phyloP scores from a whole-genome alignment of 208 protist genomes.

The Crithidia bombi region DNA sequence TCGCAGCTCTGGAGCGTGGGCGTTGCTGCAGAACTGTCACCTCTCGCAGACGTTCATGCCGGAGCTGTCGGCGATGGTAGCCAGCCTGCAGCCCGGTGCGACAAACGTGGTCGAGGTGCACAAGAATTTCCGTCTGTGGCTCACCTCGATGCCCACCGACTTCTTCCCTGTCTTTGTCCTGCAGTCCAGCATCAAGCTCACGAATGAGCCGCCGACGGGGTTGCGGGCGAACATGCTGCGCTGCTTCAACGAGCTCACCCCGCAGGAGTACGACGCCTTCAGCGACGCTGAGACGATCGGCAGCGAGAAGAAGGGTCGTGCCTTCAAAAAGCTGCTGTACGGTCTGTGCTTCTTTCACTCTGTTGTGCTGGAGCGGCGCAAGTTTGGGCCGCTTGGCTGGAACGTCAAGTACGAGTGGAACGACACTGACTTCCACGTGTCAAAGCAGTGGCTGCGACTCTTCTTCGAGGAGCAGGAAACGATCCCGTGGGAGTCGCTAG shows the following conservation, averaged over 20 bases:
- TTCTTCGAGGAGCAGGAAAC: slow-evolving; percentile 95
- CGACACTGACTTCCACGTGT: slow-evolving; percentile 96
- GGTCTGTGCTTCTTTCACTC: slow-evolving; percentile 98
- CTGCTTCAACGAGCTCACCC: slow-evolving; percentile 90
- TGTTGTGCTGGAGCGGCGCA: slow-evolving; percentile 93
- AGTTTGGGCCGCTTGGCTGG: slow-evolving; percentile 98
- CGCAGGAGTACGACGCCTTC: slow-evolving; percentile 82
- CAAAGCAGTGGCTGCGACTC: slow-evolving; percentile 94
- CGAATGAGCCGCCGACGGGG: slow-evolving; percentile 97
- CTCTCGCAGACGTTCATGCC: slow-evolving; percentile 97
- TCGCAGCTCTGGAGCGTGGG: slow-evolving; percentile 92
- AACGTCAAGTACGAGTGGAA: slow-evolving; percentile 99
- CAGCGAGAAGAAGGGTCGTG: slow-evolving; percentile 62
- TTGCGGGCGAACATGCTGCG: slow-evolving; percentile 96
- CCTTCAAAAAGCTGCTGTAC: slow-evolving; percentile 96
- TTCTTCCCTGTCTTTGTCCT: slow-evolving; percentile 98
- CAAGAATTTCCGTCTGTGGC: slow-evolving; percentile 96
- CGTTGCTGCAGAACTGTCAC: slow-evolving; percentile 98
- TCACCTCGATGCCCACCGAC: slow-evolving; percentile 98
- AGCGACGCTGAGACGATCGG: slow-evolving; percentile 54
- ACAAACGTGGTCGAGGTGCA: slow-evolving; percentile 55
- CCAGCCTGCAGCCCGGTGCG: slow-evolving; percentile 58
- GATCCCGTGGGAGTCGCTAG: slow-evolving; percentile 97
- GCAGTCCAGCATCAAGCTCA: slow-evolving; percentile 98
- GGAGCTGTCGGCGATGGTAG: slow-evolving; percentile 93